phyloP scores from a whole-genome alignment of 805 yeast species.

The Blastobotrys robertii region DNA sequence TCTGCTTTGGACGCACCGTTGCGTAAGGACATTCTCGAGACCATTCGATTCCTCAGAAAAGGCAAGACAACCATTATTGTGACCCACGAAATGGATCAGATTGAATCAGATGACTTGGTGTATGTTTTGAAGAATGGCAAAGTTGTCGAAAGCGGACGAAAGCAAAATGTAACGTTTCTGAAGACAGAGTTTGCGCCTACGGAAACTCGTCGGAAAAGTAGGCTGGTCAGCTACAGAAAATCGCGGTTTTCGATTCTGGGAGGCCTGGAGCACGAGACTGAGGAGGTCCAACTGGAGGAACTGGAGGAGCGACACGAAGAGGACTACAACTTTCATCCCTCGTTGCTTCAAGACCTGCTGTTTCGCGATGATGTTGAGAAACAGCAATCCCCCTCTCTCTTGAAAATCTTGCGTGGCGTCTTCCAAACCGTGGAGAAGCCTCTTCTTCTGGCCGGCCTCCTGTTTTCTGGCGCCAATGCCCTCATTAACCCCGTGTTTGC shows the following conservation, averaged over 20 bases:
- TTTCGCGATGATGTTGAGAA: no score
- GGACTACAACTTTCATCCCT: no score
- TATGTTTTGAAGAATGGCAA: constrained; percentile 51
- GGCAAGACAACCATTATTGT: constrained; percentile 70
- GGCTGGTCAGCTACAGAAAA: no score
- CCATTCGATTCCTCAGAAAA: constrained; percentile 49
- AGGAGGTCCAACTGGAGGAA: no score
- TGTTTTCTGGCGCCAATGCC: constrained; percentile 48
- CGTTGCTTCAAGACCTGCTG: no score
- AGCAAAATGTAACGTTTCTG: neutral
- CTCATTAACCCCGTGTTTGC: constrained; percentile 69
- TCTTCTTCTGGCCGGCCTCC: constrained; percentile 39
- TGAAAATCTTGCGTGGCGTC: neutral
- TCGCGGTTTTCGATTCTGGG: no score
- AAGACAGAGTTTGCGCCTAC: no score
- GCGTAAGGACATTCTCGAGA: constrained; percentile 37
- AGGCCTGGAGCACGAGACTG: no score
- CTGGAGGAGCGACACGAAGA: no score
- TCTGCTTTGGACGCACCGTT: constrained; percentile 64
- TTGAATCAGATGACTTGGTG: constrained; percentile 48
- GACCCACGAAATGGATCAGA: constrained; percentile 65
- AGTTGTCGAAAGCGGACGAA: constrained; percentile 25
- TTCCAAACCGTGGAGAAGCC: constrained; percentile 13
- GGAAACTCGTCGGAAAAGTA: no score
- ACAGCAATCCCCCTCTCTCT: no score